Evolutionary conservation across 305 asterid species (phyloP).

Genomic region (Fraxinus nigra): DNA sequence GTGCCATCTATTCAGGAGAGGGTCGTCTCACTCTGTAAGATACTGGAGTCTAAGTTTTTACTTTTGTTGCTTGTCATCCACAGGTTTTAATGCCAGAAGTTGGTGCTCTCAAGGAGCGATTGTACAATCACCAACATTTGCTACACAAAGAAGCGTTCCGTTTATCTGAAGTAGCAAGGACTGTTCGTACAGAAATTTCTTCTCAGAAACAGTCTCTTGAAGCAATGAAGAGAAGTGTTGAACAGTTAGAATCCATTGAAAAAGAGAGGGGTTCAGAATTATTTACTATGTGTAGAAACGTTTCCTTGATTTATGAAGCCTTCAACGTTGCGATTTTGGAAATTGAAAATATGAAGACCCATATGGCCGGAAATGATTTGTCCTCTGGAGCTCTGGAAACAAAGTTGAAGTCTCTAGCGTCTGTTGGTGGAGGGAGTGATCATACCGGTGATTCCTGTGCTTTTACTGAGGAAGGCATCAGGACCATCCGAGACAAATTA

Average conservation of each 20-base stretch:
- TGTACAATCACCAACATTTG: constrained; percentile 53
- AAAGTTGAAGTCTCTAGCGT: constrained; percentile 32
- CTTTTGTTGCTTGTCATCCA: constrained; percentile 34
- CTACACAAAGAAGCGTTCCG: constrained; percentile 56
- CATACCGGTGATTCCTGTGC: constrained; percentile 26
- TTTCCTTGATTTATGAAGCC: constrained; percentile 59
- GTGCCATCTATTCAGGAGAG: not conserved
- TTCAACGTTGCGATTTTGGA: constrained; percentile 56
- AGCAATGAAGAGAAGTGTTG: constrained; percentile 48
- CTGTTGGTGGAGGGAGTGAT: constrained; percentile 32
- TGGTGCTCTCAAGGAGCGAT: constrained; percentile 50
- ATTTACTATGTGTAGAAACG: constrained; percentile 44
- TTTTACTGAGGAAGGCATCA: constrained; percentile 48
- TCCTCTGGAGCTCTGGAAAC: constrained; percentile 37
- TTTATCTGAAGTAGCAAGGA: constrained; percentile 50
- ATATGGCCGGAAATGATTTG: constrained; percentile 37
- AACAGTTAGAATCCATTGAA: constrained; percentile 44
- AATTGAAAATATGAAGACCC: constrained; percentile 59
- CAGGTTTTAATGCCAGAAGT: constrained; percentile 57
- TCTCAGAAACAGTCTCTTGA: constrained; percentile 53
- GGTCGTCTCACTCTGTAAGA: constrained; percentile 16
- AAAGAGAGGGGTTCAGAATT: constrained; percentile 72
- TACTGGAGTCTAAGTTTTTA: constrained; percentile 21
- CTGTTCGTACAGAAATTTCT: constrained; percentile 44
- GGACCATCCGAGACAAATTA: constrained; percentile 47